Evolutionary conservation across 2,329 filamentous ascomycete species (phyloP).

Genomic region (Plenodomus biglobosus): DNA sequence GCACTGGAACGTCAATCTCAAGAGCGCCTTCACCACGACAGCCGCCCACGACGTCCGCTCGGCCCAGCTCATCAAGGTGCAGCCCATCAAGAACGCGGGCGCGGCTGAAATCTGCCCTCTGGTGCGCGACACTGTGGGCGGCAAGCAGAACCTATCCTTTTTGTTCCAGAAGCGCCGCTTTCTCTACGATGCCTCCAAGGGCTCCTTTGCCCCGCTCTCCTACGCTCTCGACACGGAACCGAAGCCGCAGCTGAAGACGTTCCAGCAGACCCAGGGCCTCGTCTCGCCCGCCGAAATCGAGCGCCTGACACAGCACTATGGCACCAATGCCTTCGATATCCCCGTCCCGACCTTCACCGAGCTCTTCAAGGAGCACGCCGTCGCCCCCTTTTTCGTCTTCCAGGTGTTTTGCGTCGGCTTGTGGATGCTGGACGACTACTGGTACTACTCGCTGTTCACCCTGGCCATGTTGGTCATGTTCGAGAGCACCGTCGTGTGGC

Average conservation of each 20-base stretch:
- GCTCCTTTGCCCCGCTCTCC: constrained; percentile 76
- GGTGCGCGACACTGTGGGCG: constrained; percentile 72
- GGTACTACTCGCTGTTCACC: constrained; percentile 99
- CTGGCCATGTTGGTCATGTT: constrained; percentile 98
- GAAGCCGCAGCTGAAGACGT: constrained; percentile 74
- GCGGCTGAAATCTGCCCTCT: constrained; percentile 84
- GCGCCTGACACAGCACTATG: constrained; percentile 87
- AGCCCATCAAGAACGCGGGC: constrained; percentile 87
- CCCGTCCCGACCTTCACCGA: constrained; percentile 94
- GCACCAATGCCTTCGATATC: constrained; percentile 94
- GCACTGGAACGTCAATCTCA: constrained; percentile 92
- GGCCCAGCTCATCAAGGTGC: constrained; percentile 87
- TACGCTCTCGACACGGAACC: constrained; percentile 86
- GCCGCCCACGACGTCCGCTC: constrained; percentile 69
- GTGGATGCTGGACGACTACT: constrained; percentile 99
- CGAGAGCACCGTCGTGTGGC: constrained; percentile 98
- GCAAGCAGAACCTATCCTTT: constrained; percentile 79
- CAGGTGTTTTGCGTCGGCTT: constrained; percentile 97
- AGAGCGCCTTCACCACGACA: constrained; percentile 77
- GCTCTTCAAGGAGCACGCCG: constrained; percentile 96
- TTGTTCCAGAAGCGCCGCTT: constrained; percentile 98
- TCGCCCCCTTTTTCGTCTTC: constrained; percentile 98
- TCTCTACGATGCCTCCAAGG: constrained; percentile 71
- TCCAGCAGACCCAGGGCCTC: constrained; percentile 80
- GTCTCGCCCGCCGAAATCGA: constrained; percentile 72